Evolutionary conservation across 805 yeast genomes (phyloP).

Genomic region (Pichia phayaonensis): DNA sequence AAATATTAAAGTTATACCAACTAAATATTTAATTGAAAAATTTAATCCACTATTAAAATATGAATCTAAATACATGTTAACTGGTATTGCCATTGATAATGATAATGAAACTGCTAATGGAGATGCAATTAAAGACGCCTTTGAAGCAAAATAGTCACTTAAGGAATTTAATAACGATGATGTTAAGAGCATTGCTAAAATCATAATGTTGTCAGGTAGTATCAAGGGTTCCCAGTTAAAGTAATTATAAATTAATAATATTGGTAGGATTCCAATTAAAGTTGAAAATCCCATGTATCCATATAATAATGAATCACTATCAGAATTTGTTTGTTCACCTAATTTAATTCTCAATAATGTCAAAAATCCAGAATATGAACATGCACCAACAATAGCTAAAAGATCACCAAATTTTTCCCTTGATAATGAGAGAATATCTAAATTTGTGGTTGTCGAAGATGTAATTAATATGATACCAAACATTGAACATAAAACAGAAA

Average conservation of each 20-base stretch:
- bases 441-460: slow-evolving; percentile 6
- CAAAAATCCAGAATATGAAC: slow-evolving; percentile 39
- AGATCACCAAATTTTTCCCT: slow-evolving; percentile 36
- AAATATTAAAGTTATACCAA: slow-evolving; percentile 42
- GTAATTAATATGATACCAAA: slow-evolving; percentile 41
- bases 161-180: slow-evolving; percentile 40
- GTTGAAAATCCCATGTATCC: slow-evolving; percentile 40
- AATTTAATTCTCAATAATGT: slow-evolving; percentile 36
- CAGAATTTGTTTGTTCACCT: slow-evolving; percentile 36
- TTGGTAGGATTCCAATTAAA: slow-evolving; percentile 33
- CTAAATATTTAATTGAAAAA: slow-evolving; percentile 30
- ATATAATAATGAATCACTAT: slow-evolving; percentile 41
- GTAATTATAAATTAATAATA: slow-evolving; percentile 30
- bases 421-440: background rate
- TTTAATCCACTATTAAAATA: slow-evolving; percentile 28
- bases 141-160: slow-evolving; percentile 43
- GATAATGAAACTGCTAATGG: slow-evolving; percentile 47
- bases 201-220: slow-evolving; percentile 33
- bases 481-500: slow-evolving; percentile 38
- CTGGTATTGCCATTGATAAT: slow-evolving; percentile 44
- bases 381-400: slow-evolving; percentile 39
- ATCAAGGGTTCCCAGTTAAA: slow-evolving; percentile 35
- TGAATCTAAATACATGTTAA: slow-evolving; percentile 42
- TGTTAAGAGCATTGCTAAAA: slow-evolving; percentile 29
- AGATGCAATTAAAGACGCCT: slow-evolving; percentile 45